phyloP scores from a whole-genome alignment of 176 grass and related monocot species.

The Pharus latifolius region DNA sequence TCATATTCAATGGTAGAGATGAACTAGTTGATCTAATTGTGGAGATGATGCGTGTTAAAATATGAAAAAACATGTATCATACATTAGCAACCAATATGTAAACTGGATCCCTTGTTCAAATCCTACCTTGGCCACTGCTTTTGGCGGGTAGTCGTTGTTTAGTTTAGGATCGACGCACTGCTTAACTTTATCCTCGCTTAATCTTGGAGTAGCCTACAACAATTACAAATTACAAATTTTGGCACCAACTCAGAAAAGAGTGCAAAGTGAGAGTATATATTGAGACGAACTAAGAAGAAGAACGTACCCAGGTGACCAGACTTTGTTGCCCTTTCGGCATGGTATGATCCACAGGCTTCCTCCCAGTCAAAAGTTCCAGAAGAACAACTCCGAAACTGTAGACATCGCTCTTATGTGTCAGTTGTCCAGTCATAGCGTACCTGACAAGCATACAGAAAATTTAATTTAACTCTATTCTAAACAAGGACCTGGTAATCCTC shows the following conservation, averaged over 20 bases:
- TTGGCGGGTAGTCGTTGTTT: constrained; percentile 73
- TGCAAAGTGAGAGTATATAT: no score
- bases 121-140: constrained; percentile 84
- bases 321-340: constrained; percentile 97
- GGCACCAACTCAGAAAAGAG: no score
- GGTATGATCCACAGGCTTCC: constrained; percentile 92
- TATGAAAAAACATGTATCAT: no score
- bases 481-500: no score
- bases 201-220: constrained; percentile 68
- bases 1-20: no score
- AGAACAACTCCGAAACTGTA: constrained; percentile 91
- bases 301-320: constrained; percentile 85
- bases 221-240: background rate
- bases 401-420: constrained; percentile 91
- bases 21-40: no score
- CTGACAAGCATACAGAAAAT: constrained; percentile 6
- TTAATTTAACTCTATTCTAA: background rate
- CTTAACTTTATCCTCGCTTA: constrained; percentile 98
- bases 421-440: constrained; percentile 82
- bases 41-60: no score
- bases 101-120: background rate
- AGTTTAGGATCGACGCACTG: constrained; percentile 90
- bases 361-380: constrained; percentile 77
- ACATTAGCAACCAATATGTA: no score
- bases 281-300: background rate